These are phyloP conservation scores for Aquilaria agallochum DNA, from an alignment of 441 rosid genomes.

Conservation along the genomic window DNA sequence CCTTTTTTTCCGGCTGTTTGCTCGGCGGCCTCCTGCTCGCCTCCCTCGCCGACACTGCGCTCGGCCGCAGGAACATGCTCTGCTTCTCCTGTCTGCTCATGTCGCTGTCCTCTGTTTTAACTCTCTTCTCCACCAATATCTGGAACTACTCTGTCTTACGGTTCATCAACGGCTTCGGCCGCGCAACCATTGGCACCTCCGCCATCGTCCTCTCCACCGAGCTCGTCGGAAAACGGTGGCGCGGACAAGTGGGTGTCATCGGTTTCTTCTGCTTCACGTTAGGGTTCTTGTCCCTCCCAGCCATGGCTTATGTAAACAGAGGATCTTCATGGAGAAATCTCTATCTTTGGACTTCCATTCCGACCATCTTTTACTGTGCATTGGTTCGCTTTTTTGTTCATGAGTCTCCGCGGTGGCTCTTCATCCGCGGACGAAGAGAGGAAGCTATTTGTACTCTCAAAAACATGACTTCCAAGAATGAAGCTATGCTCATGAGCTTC, in stretches of 20 bases:
- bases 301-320: slow-evolving; percentile 17
- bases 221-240: slow-evolving; percentile 14
- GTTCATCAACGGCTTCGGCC: slow-evolving; percentile 18
- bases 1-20: slow-evolving; percentile 26
- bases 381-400: slow-evolving; percentile 16
- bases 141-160: slow-evolving; percentile 25
- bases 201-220: slow-evolving; percentile 20
- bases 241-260: slow-evolving; percentile 17
- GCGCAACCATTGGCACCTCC: slow-evolving; percentile 19
- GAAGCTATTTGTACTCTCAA: slow-evolving; percentile 25
- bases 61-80: slow-evolving; percentile 24
- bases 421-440: slow-evolving; percentile 22
- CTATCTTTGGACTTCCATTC: slow-evolving; percentile 28
- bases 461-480: slow-evolving; percentile 6
- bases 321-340: slow-evolving; percentile 33
- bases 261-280: slow-evolving; percentile 12
- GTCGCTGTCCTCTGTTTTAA: slow-evolving; percentile 10
- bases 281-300: slow-evolving; percentile 22
- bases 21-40: slow-evolving; percentile 17
- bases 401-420: slow-evolving; percentile 46
- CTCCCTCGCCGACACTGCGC: slow-evolving; percentile 17
- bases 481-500: background rate
- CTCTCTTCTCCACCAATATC: slow-evolving; percentile 14
- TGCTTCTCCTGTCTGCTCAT: slow-evolving; percentile 16
- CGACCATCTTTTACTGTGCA: slow-evolving; percentile 15